phyloP scores from a whole-genome alignment of 805 yeast genomes.

The Starmerella bacillaris region DNA sequence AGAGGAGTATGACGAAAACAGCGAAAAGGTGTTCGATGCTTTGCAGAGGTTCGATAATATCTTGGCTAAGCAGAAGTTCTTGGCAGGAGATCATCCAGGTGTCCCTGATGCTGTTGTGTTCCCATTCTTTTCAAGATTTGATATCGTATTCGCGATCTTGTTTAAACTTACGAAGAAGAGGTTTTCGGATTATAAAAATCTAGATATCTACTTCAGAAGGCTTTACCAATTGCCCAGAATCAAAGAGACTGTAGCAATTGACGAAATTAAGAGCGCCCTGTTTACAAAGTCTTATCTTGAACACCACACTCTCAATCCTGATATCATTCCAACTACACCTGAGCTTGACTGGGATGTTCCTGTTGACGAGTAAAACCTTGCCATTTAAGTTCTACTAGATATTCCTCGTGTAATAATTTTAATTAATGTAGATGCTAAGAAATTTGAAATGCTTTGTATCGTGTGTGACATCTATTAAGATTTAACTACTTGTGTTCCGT shows the following conservation, averaged over 20 bases:
- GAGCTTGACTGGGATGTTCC: constrained; percentile 4
- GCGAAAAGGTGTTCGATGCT: constrained; percentile 42
- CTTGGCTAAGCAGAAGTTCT: constrained; percentile 25
- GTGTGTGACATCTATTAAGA: too few species aligned
- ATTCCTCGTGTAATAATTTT: too few species aligned
- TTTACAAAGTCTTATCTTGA: neutral
- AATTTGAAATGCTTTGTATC: too few species aligned
- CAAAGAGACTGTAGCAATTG: constrained; percentile 64
- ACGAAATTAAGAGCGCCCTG: constrained; percentile 37
- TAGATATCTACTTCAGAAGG: constrained; percentile 62
- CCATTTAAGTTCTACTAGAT: too few species aligned
- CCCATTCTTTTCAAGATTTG: constrained; percentile 75
- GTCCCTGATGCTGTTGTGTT: constrained; percentile 77
- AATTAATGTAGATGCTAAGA: too few species aligned
- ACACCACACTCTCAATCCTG: neutral
- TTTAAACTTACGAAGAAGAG: constrained; percentile 70
- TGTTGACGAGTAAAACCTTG: neutral
- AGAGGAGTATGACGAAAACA: constrained; percentile 58
- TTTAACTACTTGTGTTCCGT: too few species aligned
- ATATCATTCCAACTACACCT: constrained; percentile 5
- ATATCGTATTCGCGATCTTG: constrained; percentile 78
- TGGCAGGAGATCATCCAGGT: constrained; percentile 51
- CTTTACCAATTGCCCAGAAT: constrained; percentile 52
- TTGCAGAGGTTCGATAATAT: constrained; percentile 28
- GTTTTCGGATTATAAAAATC: constrained; percentile 53